Percentiles rank a stretch among this genome's conserved stretches.
phyloP scores from a whole-genome alignment of 2,329 filamentous ascomycete species.

The Phymatotrichopsis omnivora region DNA sequence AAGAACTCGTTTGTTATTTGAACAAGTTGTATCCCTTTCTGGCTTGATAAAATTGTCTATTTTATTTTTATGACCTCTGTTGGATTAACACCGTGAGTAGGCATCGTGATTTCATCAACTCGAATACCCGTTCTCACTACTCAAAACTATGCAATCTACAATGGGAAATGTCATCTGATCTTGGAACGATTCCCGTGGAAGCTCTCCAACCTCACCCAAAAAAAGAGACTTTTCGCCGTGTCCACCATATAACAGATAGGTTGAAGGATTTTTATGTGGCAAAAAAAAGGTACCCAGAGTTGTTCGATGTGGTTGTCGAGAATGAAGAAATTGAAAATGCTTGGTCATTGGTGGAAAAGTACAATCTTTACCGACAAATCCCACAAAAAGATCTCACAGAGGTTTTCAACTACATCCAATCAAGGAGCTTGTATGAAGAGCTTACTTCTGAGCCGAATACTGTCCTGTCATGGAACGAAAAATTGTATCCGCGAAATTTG shows the following conservation, averaged over 20 bases:
- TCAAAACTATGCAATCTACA: conserved; percentile 17
- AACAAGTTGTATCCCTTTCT: too few species aligned
- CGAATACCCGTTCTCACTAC: conserved; percentile 4
- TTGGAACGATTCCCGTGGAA: conserved; percentile 6
- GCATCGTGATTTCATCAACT: too few species aligned
- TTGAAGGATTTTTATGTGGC: conserved; percentile 7
- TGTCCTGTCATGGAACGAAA: too few species aligned
- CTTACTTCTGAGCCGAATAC: background rate
- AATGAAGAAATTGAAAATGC: conserved; percentile 5
- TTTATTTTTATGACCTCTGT: too few species aligned
- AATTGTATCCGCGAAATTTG: too few species aligned
- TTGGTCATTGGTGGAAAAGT: background rate
- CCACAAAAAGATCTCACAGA: background rate
- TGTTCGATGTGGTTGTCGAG: conserved; percentile 5
- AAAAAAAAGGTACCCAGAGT: background rate
- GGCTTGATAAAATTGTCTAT: too few species aligned
- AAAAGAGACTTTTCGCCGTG: conserved; percentile 19
- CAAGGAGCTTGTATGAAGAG: background rate
- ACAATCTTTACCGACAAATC: background rate
- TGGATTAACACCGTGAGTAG: too few species aligned
- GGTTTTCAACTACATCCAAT: conserved; percentile 9
- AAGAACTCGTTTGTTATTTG: conserved; percentile 10
- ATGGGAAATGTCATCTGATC: conserved; percentile 14
- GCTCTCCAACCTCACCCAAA: conserved; percentile 14
- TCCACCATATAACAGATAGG: conserved; percentile 12